Base-by-base conservation (phyloP, 1,139 yeast species). In the Suhomyces taliae region DNA sequence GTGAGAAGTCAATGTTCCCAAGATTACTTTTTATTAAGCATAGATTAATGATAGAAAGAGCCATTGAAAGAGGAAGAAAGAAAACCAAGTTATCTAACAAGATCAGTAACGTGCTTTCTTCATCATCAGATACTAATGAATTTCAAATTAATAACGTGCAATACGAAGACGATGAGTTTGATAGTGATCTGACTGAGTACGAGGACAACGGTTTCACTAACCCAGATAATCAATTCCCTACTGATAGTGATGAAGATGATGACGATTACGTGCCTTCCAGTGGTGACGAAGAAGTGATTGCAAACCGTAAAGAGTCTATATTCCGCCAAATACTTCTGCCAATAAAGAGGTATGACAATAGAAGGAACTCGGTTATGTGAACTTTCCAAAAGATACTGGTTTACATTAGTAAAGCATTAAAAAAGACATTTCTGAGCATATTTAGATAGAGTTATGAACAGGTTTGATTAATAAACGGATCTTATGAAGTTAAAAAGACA, bases 1-100 rank as follows among this genome's bases (percentile, higher is more conserved):
- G 95, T 9, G 86, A 86, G 61, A 64, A 74, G 39, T 79, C 86
- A 19, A 79, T 88, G 51, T 87, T 72, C 59, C 95, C 95, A 0
- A 78, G 83, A 54, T 57, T 87, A 15, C 62, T 81, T 33, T 87
- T 86, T 59, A 81, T 87, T 40, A 78, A 77, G 52, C 85, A 86
- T 61, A 71, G 91, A 46, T 59, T 85, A 41, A 70, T 70, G 39
- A 81, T 87, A 27, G 93, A 87, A 62, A 66, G 87, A 40, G 81
- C 85, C 4, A 82, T 87, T 39, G 85, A 79, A 51, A 59, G 67
- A 37, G 87, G 87, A 2, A 59, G 71, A 42, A 66, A 60, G 33
- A 42, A 48, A 5, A 56, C 65, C 19, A 66, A 56, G 46, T 49
- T 59, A 24, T 50, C 61, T 0, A 53, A 39, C 29, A 46, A 42